Conservation (phyloP, 257 asterid species). For the Haberlea rhodopensis region DNA sequence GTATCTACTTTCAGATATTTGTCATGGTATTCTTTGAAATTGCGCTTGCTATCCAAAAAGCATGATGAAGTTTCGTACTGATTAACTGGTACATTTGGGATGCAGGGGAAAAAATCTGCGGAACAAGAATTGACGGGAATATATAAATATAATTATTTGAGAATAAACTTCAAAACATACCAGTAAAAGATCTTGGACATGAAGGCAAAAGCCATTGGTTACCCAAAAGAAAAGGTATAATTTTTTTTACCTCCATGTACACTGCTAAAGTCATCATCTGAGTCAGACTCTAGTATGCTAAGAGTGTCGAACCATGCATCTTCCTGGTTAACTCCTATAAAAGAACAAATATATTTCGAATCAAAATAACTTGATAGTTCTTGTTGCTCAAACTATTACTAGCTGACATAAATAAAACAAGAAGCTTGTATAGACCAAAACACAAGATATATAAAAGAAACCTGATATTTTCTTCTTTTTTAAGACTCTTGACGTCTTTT, state of each 20-base stretch:
- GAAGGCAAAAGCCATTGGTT: neutral
- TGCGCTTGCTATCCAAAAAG: constrained; percentile 50
- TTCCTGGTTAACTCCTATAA: constrained; percentile 63
- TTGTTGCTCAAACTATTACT: constrained; percentile 9
- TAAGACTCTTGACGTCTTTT: neutral
- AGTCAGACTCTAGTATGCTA: constrained; percentile 73
- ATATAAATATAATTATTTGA: too few relatives aligned
- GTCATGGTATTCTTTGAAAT: constrained; percentile 46
- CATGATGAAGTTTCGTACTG: constrained; percentile 69
- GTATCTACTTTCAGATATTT: constrained; percentile 38
- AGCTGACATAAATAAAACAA: neutral
- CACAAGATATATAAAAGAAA: neutral
- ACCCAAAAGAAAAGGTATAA: neutral
- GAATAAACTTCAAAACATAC: too few relatives aligned
- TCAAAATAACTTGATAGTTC: constrained; percentile 9
- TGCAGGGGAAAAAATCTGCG: constrained; percentile 51
- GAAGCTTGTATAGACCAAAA: neutral
- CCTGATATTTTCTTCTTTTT: neutral
- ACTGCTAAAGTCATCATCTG: constrained; percentile 78
- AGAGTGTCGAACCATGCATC: constrained; percentile 80
- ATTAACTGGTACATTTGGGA: constrained; percentile 63
- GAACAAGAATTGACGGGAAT: constrained; percentile 2
- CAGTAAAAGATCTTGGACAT: neutral
- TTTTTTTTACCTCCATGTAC: constrained; percentile 55
- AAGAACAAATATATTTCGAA: neutral